Conservation (phyloP, 1,139 yeast species). For the Diutina mesorugosa region DNA sequence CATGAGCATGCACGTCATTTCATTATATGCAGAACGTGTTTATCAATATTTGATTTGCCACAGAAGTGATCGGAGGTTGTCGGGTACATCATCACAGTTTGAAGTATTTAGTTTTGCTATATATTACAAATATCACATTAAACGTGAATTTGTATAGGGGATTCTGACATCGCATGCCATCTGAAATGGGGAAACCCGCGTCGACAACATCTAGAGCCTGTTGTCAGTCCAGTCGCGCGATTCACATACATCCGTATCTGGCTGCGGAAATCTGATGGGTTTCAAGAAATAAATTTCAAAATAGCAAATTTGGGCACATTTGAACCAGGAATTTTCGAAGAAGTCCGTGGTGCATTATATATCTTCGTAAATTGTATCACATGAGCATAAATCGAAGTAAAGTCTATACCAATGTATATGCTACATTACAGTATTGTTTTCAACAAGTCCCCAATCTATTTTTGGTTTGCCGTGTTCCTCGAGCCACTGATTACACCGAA, state of each 20-base stretch:
- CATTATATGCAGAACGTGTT: neutral
- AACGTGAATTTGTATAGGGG: too few relatives aligned
- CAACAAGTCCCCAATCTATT: slow-evolving; percentile 52
- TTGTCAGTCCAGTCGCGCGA: neutral
- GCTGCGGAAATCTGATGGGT: neutral
- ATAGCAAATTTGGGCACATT: neutral
- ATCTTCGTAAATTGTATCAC: neutral
- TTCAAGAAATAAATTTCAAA: too few relatives aligned
- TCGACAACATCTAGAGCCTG: neutral
- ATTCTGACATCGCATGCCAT: too few relatives aligned
- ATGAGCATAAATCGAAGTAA: too few relatives aligned
- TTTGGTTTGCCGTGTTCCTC: slow-evolving; percentile 27
- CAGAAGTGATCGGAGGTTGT: too few relatives aligned
- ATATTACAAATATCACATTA: too few relatives aligned
- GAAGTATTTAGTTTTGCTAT: too few relatives aligned
- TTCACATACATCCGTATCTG: neutral
- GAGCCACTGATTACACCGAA: slow-evolving; percentile 65
- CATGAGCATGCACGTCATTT: neutral
- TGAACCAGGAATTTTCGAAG: neutral
- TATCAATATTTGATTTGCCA: too few relatives aligned
- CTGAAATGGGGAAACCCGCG: neutral
- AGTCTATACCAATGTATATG: neutral
- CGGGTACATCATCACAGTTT: too few relatives aligned
- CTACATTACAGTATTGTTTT: slow-evolving; percentile 12
- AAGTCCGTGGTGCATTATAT: neutral